phyloP scores from a whole-genome alignment of 768 basidiomycete species.

The Melanogaster broomeanus region DNA sequence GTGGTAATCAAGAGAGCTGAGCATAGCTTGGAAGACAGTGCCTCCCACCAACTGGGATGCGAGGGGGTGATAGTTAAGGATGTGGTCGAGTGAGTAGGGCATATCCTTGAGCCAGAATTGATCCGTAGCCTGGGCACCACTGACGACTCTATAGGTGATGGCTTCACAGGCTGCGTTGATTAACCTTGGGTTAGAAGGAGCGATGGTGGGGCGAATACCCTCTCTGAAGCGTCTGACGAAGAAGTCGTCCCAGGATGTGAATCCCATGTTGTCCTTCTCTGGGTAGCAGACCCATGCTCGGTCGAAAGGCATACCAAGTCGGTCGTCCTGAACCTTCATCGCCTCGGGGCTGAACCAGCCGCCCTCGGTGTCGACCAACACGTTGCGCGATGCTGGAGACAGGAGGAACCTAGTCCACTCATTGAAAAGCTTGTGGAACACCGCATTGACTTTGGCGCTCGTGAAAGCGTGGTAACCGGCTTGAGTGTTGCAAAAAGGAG shows the following conservation, averaged over 20 bases:
- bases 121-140: conserved; percentile 42
- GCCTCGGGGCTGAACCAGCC: conserved; percentile 53
- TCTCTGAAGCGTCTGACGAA: conserved; percentile 49
- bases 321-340: conserved; percentile 1
- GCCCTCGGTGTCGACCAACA: conserved; percentile 37
- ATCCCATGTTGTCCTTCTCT: conserved; percentile 43
- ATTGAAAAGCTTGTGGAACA: conserved; percentile 50
- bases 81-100: conserved; percentile 58
- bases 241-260: conserved; percentile 54
- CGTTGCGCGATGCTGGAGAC: conserved; percentile 42
- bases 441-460: conserved; percentile 44
- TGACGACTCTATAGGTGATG: conserved; percentile 42
- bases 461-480: conserved; percentile 29
- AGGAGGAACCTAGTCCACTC: conserved; percentile 51
- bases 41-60: conserved; percentile 49
- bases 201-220: conserved; percentile 41
- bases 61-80: conserved; percentile 46
- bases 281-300: conserved; percentile 45
- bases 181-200: conserved; percentile 29
- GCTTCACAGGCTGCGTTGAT: conserved; percentile 59
- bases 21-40: conserved; percentile 58
- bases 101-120: conserved; percentile 64
- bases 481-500: conserved; percentile 23
- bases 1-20: conserved; percentile 56
- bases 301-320: conserved; percentile 31